Evolutionary conservation across 495 filamentous ascomycete genomes (phyloP).

Genomic region (Mytilinidion resinicola): DNA sequence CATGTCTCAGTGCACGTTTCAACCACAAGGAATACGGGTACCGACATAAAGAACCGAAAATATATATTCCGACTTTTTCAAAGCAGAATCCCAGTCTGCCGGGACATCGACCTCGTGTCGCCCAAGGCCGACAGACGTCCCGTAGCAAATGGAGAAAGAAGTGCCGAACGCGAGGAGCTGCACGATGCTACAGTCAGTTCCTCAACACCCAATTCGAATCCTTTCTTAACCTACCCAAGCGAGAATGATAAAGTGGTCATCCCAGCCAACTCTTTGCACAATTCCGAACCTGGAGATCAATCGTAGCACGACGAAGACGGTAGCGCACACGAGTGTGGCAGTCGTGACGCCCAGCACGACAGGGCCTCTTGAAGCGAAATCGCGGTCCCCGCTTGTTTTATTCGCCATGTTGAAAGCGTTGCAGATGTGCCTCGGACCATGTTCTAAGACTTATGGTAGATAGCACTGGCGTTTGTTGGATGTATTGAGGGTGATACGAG

Average conservation of each 20-base stretch:
- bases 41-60: slow-evolving; percentile 80
- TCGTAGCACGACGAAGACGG: slow-evolving; percentile 64
- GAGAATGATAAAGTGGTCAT: slow-evolving; percentile 79
- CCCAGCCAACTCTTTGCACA: slow-evolving; percentile 58
- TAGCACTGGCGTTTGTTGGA: neutral
- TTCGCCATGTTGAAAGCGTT: slow-evolving; percentile 11
- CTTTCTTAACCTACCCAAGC: slow-evolving; percentile 59
- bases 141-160: slow-evolving; percentile 69
- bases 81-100: slow-evolving; percentile 36
- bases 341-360: slow-evolving; percentile 70
- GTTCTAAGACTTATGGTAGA: neutral
- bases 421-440: slow-evolving; percentile 1
- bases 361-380: slow-evolving; percentile 44
- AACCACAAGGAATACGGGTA: slow-evolving; percentile 17
- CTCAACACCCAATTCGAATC: neutral
- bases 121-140: slow-evolving; percentile 63
- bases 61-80: slow-evolving; percentile 68
- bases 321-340: slow-evolving; percentile 58
- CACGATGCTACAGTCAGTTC: neutral
- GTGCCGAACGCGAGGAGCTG: slow-evolving; percentile 68
- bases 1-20: slow-evolving; percentile 9
- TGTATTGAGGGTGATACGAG: neutral
- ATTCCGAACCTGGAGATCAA: slow-evolving; percentile 67
- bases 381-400: neutral
- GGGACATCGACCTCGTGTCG: slow-evolving; percentile 64